Percentiles rank a stretch among this genome's conserved stretches.
Evolutionary conservation across 148 eudicot genomes (phyloP).

Genomic region (Chenopodium berlandieri): DNA sequence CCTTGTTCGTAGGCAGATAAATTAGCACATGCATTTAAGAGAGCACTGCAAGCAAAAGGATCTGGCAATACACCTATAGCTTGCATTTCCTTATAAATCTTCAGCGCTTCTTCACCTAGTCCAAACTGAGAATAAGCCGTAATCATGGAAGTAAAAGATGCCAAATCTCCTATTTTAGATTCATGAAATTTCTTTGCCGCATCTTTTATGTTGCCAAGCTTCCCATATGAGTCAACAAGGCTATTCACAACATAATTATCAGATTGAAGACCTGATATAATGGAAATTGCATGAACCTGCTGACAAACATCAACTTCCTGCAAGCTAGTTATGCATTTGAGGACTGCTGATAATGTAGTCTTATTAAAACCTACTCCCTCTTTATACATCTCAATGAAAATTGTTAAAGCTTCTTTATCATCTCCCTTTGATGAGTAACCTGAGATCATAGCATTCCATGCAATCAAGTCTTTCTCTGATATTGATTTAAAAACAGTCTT

Average conservation of each 20-base stretch:
- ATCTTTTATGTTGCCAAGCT: constrained; percentile 43
- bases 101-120: constrained; percentile 72
- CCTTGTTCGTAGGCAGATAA: constrained; percentile 76
- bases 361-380: constrained; percentile 47
- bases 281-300: constrained; percentile 57
- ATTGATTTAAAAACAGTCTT: constrained; percentile 39
- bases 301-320: constrained; percentile 33
- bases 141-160: constrained; percentile 66
- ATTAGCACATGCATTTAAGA: constrained; percentile 63
- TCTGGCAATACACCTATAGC: constrained; percentile 46
- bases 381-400: constrained; percentile 44
- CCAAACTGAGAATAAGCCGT: constrained; percentile 66
- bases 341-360: constrained; percentile 56
- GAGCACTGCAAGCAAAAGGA: constrained; percentile 61
- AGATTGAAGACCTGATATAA: constrained; percentile 50
- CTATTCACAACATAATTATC: constrained; percentile 55
- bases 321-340: constrained; percentile 52
- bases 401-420: constrained; percentile 41
- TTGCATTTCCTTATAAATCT: constrained; percentile 52
- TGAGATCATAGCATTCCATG: constrained; percentile 63
- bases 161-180: constrained; percentile 44
- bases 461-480: constrained; percentile 50
- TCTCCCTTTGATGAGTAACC: constrained; percentile 52
- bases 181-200: constrained; percentile 48
- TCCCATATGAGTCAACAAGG: constrained; percentile 64